Evolutionary conservation across 495 filamentous ascomycete species (phyloP).

Genomic region (Penicillium paradoxum): DNA sequence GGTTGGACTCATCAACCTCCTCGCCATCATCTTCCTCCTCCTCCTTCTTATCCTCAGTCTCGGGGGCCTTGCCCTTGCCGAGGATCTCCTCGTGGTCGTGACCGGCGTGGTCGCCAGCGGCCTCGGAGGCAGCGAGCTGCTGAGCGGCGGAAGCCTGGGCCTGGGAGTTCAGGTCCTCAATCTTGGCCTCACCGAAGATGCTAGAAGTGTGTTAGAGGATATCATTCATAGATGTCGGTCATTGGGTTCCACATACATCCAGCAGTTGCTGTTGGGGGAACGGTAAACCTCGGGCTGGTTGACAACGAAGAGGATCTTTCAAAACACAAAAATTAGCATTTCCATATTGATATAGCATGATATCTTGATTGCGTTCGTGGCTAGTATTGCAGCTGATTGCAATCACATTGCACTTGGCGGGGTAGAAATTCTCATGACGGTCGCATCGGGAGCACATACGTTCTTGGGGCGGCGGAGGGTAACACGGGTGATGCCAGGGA

Average conservation of each 20-base stretch:
- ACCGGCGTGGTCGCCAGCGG: slow-evolving; percentile 73
- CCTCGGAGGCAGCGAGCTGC: slow-evolving; percentile 74
- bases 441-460: slow-evolving; percentile 45
- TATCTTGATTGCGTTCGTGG: neutral
- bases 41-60: slow-evolving; percentile 73
- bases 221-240: neutral
- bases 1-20: slow-evolving; percentile 85
- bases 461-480: slow-evolving; percentile 98
- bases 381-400: neutral
- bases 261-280: slow-evolving; percentile 96
- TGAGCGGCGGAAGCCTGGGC: slow-evolving; percentile 91
- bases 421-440: slow-evolving; percentile 5
- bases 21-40: slow-evolving; percentile 92
- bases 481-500: slow-evolving; percentile 95
- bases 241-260: slow-evolving; percentile 69
- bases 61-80: slow-evolving; percentile 74
- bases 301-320: slow-evolving; percentile 96
- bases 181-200: slow-evolving; percentile 99
- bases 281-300: slow-evolving; percentile 99
- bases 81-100: slow-evolving; percentile 72
- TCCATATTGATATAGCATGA: neutral
- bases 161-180: slow-evolving; percentile 97
- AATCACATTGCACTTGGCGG: neutral
- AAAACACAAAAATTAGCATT: slow-evolving; percentile 3
- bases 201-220: slow-evolving; percentile 42